Evolutionary conservation across 129 eudicot genomes (phyloP), one percentile per base, ranked within the genome.

Genomic region (Tagetes patula): DNA sequence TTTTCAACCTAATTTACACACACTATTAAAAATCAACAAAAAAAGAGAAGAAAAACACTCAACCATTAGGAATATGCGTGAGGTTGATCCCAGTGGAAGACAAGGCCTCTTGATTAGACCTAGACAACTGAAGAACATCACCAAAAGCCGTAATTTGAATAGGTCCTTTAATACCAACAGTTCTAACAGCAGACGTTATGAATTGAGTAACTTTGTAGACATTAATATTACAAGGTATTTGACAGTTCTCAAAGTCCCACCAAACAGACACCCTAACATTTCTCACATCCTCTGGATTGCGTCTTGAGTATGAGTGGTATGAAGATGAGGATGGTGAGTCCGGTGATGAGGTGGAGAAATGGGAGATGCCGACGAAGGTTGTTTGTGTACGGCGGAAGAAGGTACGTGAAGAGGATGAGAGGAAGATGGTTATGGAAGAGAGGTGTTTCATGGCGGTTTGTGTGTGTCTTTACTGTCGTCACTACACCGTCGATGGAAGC

Each of bases 181-280:
- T 81, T 75, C 99, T 80, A 11, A 88, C 77, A 2, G 97, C 99
- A 63, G 91, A 68, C 1, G 96, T 88, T 61, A 95, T 88, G 31
- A 75, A 71, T 27, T 90, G 96, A 27, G 94, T 77, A 27, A 90
- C 85, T 36, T 48, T 88, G 34, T 53, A 88, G 10, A 86, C 97
- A 67, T 90, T 86, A 0, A 49, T 73, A 13, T 81, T 86, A 37
- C 61, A 32, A 1, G 97, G 96, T 2, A 88, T 34, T 4, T 75
- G 27, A 59, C 99, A 95, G 63, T 95, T 95, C 79, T 95, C 99
- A 32, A 95, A 84, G 72, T 95, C 99, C 99, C 99, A 95, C 99
- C 97, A 95, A 1, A 95, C 99, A 0, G 96, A 88, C 12, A 95
- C 99, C 82, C 89, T 82, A 6, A 95, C 91, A 52, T 70, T 79